A percentile compares a stretch with the other conserved stretches of the same genome.
Conservation (phyloP, 352 stramenopile species). For the Phytophthora megakarya region DNA sequence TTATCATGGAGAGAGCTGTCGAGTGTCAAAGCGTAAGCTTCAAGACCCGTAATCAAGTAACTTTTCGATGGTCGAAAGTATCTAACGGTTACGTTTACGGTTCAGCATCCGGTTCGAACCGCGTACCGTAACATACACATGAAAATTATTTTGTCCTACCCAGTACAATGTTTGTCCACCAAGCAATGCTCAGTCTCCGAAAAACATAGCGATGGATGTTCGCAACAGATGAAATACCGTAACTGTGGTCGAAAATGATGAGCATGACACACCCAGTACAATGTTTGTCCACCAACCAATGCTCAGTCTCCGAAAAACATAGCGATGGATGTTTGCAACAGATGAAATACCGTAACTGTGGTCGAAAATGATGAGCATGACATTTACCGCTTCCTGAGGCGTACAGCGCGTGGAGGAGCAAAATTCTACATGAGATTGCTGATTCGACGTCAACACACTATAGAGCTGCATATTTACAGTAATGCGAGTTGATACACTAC, state of each 20-base stretch:
- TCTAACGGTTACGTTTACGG: slow-evolving; percentile 25
- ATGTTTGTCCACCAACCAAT: slow-evolving; percentile 7
- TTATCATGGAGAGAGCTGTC: slow-evolving; percentile 8
- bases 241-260: slow-evolving; percentile 41
- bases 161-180: not conserved
- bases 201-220: no score
- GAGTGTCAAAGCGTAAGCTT: not conserved
- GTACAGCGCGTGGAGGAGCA: slow-evolving; percentile 46
- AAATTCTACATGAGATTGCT: slow-evolving; percentile 60
- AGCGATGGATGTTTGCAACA: no score
- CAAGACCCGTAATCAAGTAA: no score
- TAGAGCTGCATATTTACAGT: not conserved
- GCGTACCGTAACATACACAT: slow-evolving; percentile 13
- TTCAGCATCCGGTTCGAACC: slow-evolving; percentile 21
- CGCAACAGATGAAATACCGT: not conserved
- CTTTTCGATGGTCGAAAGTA: slow-evolving; percentile 27
- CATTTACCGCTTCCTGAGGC: slow-evolving; percentile 45
- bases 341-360: not conserved
- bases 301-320: not conserved
- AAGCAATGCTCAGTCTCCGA: slow-evolving; percentile 10
- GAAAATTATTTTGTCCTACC: slow-evolving; percentile 20
- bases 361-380: slow-evolving; percentile 45
- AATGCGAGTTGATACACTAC: not conserved
- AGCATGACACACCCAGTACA: slow-evolving; percentile 26
- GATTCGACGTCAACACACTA: slow-evolving; percentile 32